Percentiles rank a stretch among this genome's conserved stretches.
Evolutionary conservation across 2,329 filamentous ascomycete genomes (phyloP).

Genomic region (Talaromyces sp.): DNA sequence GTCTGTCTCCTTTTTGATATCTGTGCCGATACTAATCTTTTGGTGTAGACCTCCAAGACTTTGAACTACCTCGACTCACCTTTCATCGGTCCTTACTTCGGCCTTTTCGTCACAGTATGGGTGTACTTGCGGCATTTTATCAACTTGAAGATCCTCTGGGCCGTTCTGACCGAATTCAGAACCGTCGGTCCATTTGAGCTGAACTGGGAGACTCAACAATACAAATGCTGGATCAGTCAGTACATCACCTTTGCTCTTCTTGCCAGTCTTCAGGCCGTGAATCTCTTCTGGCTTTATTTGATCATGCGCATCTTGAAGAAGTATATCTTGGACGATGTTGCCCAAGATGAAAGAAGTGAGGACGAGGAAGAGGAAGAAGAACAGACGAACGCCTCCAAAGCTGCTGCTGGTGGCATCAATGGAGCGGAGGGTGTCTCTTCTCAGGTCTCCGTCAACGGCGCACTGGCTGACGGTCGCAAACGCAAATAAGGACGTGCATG

Average conservation of each 20-base stretch:
- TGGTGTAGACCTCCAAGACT: conserved; percentile 72
- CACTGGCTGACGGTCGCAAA: conserved; percentile 27
- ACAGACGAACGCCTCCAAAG: conserved; percentile 15
- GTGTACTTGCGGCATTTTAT: conserved; percentile 81
- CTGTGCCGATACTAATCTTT: not conserved
- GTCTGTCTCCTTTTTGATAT: conserved; percentile 12
- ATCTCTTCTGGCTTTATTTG: conserved; percentile 47
- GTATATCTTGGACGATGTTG: conserved; percentile 39
- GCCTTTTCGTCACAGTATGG: conserved; percentile 77
- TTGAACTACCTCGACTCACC: conserved; percentile 84
- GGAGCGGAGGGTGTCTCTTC: conserved; percentile 32
- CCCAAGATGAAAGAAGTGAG: conserved; percentile 45
- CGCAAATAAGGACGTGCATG: conserved; percentile 7
- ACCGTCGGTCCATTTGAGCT: conserved; percentile 47
- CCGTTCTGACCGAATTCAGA: conserved; percentile 45
- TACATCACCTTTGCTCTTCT: conserved; percentile 46
- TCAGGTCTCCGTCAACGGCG: conserved; percentile 39
- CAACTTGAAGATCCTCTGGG: conserved; percentile 48
- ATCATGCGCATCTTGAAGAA: conserved; percentile 45
- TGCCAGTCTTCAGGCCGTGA: conserved; percentile 44
- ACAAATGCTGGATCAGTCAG: conserved; percentile 49
- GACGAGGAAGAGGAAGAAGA: conserved; percentile 45
- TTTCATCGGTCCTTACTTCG: conserved; percentile 80
- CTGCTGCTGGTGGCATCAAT: conserved; percentile 22
- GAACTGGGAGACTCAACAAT: conserved; percentile 49